Base-by-base conservation (phyloP, 306 rosid genomes). In the Adenanthera pavonina region DNA sequence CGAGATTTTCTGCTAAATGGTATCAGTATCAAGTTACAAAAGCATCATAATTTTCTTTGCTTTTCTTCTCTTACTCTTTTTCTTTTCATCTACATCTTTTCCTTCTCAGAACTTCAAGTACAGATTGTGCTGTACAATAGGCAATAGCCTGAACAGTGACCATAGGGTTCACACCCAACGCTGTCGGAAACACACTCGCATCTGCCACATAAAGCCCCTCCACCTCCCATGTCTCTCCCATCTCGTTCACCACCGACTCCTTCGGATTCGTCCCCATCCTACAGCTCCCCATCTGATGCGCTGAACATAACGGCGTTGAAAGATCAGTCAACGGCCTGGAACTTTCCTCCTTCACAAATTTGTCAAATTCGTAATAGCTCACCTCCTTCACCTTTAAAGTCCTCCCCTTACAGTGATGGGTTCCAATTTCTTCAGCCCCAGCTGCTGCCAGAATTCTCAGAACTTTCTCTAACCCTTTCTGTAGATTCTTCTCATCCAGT, bases 251-350 rank as follows among this genome's bases (percentile, higher is more conserved):
- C 46, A 73, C 97, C 4, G 97, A 94, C 6, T 70, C 81, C 82
- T 64, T 84, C 6, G 88, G 80, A 51, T 81, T 81, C 51, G 14
- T 72, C 2, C 98, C 98, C 97, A 92, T 94, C 79, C 93, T 67
- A 44, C 98, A 92, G 62, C 98, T 92, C 33, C 98, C 97, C 97
- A 92, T 94, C 57, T 94, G 98, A 57, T 94, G 94, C 0, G 98
- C 97, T 2, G 95, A 92, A 47, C 98, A 94, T 8, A 92, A 33
- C 0, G 95, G 90, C 0, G 89, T 82, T 1, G 86, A 79, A 52
- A 90, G 64, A 14, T 88, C 91, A 8, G 66, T 80, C 6, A 93
- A 53, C 46, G 77, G 17, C 80, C 85, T 82, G 15, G 88, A 77
- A 44, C 98, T 93, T 72, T 93, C 98, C 78, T 91, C 91, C 64